phyloP scores from a whole-genome alignment of 768 basidiomycete genomes.

The Tylopilus plumbeoviolaceoides region DNA sequence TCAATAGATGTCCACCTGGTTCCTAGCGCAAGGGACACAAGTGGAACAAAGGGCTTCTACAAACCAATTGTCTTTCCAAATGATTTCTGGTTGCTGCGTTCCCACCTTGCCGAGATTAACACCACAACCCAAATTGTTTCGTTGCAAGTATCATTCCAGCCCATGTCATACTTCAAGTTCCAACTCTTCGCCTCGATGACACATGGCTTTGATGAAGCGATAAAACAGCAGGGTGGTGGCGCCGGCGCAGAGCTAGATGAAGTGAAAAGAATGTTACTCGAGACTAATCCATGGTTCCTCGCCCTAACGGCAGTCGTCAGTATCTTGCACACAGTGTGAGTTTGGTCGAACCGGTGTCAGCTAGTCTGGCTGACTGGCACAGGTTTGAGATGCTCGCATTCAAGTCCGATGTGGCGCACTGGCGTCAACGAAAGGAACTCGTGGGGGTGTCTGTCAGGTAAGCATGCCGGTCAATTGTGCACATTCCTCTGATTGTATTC shows the following conservation, averaged over 20 bases:
- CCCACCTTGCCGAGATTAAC: constrained; percentile 83
- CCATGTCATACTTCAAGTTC: constrained; percentile 85
- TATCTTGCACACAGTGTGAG: constrained; percentile 82
- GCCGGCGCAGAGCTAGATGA: constrained; percentile 82
- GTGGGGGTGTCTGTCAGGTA: constrained; percentile 92
- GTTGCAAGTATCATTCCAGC: constrained; percentile 76
- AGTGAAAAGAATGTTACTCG: constrained; percentile 88
- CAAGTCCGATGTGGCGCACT: constrained; percentile 91
- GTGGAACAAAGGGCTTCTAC: constrained; percentile 67
- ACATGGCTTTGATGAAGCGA: constrained; percentile 81
- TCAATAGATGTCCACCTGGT: constrained; percentile 60
- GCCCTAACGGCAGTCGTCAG: constrained; percentile 81
- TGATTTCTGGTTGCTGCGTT: constrained; percentile 89
- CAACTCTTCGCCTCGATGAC: constrained; percentile 83
- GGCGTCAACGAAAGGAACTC: constrained; percentile 92
- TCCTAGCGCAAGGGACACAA: constrained; percentile 54
- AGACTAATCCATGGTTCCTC: constrained; percentile 87
- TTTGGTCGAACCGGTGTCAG: constrained; percentile 14
- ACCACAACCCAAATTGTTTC: constrained; percentile 74
- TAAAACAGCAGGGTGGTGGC: constrained; percentile 64
- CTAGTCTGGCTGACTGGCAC: constrained; percentile 11
- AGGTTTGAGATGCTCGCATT: constrained; percentile 97
- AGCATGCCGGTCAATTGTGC: constrained; percentile 20
- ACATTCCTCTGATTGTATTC: constrained; percentile 16
- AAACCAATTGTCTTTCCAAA: constrained; percentile 90